A percentile compares a stretch with the other conserved stretches of the same genome.
phyloP scores from a whole-genome alignment of 2,329 filamentous ascomycete genomes.

The Cordyceps cateniannulata region DNA sequence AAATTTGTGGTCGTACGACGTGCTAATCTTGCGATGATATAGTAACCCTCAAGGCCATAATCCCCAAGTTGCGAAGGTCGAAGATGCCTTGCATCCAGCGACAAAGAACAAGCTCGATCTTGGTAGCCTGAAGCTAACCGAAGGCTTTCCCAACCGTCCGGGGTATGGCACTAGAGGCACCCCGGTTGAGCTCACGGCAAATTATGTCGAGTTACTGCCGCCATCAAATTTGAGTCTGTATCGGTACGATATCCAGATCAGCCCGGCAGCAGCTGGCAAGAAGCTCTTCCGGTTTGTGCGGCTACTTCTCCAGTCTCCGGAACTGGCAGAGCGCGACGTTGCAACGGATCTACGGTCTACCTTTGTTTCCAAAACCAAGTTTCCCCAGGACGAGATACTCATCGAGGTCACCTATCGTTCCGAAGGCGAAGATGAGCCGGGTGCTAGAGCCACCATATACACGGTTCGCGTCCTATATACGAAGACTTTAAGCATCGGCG shows the following conservation, averaged over 20 bases:
- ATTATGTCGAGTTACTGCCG: conserved; percentile 1
- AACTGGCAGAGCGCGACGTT: conserved; percentile 19
- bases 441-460: conserved; percentile 15
- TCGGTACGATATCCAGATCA: background rate
- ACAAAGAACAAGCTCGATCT: background rate
- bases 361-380: conserved; percentile 21
- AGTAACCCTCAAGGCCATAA: background rate
- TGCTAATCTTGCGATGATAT: background rate
- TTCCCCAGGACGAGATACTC: conserved; percentile 14
- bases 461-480: conserved; percentile 19
- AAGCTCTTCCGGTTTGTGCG: background rate
- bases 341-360: conserved; percentile 29
- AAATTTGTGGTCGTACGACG: background rate
- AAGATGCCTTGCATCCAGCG: background rate
- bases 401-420: conserved; percentile 20
- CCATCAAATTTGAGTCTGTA: background rate
- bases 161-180: background rate
- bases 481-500: conserved; percentile 19
- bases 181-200: conserved; percentile 4
- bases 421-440: conserved; percentile 25
- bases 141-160: background rate
- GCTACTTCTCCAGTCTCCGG: conserved; percentile 19
- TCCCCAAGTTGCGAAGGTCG: background rate
- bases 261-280: background rate
- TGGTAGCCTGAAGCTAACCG: background rate